Evolutionary conservation across 2,329 filamentous ascomycete genomes (phyloP), one percentile per base, ranked within the genome.

Genomic region (Sporothrix phasma): DNA sequence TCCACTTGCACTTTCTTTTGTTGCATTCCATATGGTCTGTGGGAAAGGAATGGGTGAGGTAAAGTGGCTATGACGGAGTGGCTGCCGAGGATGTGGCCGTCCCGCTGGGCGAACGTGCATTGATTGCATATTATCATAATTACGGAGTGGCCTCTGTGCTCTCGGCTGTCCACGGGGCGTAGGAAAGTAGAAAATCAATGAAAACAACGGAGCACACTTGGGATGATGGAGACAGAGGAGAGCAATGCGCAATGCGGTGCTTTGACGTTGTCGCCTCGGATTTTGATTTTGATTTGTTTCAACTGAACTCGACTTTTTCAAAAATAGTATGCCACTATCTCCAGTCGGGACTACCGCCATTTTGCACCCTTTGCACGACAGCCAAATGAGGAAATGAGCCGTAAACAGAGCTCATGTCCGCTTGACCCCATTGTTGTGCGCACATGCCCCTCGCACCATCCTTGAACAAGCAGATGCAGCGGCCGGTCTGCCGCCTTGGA

Each of bases 1-100:
- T 29, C 46, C 46, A 29, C 26, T 29, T 26, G 15, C 13, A 5
- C 15, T 51, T 15, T n/a, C n/a, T 26, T 8, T 51, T 29, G n/a
- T n/a, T n/a, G n/a, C n/a, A n/a, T n/a, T n/a, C n/a, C n/a, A n/a
- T n/a, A n/a, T n/a, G n/a, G n/a, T 51, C n/a, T 60, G 58, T 60
- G 58, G 58, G 58, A 60, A 46, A 60, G 56, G 56, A 59, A 59
- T 59, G 56, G 34, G 46, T 24, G 39, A 8, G 43, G n/a, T 13
- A 22, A 37, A 54, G 49, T 22, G 58, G 51, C 17, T 56, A 37
- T 37, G 49, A 54, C 49, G 49, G 17, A 15, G 49, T 34, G 49
- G 49, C 49, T 54, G 49, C 49, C 29, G 49, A 37, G 49, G 31
- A 37, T 29, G 29, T 37, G 22, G 49, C 29, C 34, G 34, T 15